phyloP scores from a whole-genome alignment of 2,329 filamentous ascomycete species.

The Fusarium sp. region DNA sequence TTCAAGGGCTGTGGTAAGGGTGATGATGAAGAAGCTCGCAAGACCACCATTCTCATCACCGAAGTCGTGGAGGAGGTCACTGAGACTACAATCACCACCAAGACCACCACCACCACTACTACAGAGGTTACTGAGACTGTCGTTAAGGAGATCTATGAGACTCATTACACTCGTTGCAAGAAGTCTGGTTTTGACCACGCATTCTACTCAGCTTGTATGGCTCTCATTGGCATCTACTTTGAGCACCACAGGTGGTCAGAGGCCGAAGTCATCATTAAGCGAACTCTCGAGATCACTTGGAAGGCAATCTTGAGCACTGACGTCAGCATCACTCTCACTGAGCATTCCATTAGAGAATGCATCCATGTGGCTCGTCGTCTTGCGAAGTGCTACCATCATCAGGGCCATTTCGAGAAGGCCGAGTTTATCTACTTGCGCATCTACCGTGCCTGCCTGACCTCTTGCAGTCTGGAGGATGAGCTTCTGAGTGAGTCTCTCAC shows the following conservation, averaged over 20 bases:
- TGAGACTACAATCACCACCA: conserved; percentile 51
- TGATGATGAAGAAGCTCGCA: conserved; percentile 51
- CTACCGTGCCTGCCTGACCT: conserved; percentile 52
- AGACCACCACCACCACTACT: conserved; percentile 49
- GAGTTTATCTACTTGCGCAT: conserved; percentile 55
- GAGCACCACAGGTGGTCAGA: conserved; percentile 52
- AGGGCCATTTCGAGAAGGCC: conserved; percentile 54
- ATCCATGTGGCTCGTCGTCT: conserved; percentile 52
- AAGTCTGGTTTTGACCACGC: conserved; percentile 49
- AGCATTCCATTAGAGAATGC: conserved; percentile 51
- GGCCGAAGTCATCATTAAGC: conserved; percentile 52
- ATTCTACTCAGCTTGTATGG: conserved; percentile 54
- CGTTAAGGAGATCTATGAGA: conserved; percentile 53
- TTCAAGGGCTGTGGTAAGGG: conserved; percentile 53
- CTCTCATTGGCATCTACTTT: conserved; percentile 51
- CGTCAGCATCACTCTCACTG: conserved; percentile 48
- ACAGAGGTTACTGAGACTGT: conserved; percentile 52
- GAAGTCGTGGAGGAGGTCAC: conserved; percentile 57
- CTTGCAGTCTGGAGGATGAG: conserved; percentile 49
- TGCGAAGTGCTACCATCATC: conserved; percentile 53
- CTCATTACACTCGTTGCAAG: conserved; percentile 52
- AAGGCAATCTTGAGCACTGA: conserved; percentile 52
- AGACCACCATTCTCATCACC: conserved; percentile 54
- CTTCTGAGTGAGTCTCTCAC: conserved; percentile 48
- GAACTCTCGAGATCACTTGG: conserved; percentile 56